These are phyloP conservation scores for Naganishia friedmannii DNA, from an alignment of 768 basidiomycete species.

Conservation along the genomic window DNA sequence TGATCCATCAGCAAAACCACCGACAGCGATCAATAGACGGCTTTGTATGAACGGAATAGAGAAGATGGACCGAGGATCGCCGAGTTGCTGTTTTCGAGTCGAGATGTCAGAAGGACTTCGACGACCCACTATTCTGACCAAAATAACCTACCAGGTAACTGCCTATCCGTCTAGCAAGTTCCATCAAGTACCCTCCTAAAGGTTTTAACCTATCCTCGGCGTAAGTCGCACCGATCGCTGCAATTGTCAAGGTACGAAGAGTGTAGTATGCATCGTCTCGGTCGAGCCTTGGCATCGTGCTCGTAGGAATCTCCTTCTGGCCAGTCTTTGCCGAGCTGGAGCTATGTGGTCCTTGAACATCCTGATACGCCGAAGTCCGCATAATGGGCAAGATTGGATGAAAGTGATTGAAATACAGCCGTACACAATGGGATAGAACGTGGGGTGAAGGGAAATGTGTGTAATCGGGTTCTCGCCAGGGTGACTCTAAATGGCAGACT, in stretches of 20 bases:
- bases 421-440: slow-evolving; percentile 42
- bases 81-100: slow-evolving; percentile 36
- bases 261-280: slow-evolving; percentile 26
- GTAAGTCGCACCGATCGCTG: slow-evolving; percentile 43
- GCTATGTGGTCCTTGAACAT: neutral
- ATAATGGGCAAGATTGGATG: slow-evolving; percentile 44
- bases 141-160: slow-evolving; percentile 44
- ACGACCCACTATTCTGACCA: no score
- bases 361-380: slow-evolving; percentile 26
- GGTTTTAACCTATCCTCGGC: slow-evolving; percentile 42
- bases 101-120: neutral
- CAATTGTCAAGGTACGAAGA: slow-evolving; percentile 37
- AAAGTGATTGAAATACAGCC: slow-evolving; percentile 45
- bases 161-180: slow-evolving; percentile 42
- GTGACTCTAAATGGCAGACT: slow-evolving; percentile 40
- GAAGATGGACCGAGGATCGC: slow-evolving; percentile 45
- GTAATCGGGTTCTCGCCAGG: slow-evolving; percentile 39
- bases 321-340: neutral
- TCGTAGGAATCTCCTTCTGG: neutral
- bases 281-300: slow-evolving; percentile 33
- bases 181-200: slow-evolving; percentile 40
- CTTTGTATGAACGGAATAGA: slow-evolving; percentile 37
- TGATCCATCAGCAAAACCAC: slow-evolving; percentile 42
- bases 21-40: slow-evolving; percentile 36
- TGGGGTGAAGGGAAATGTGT: slow-evolving; percentile 43